Conservation (phyloP, 2,329 filamentous ascomycete species). For the Orbilia javanica region DNA sequence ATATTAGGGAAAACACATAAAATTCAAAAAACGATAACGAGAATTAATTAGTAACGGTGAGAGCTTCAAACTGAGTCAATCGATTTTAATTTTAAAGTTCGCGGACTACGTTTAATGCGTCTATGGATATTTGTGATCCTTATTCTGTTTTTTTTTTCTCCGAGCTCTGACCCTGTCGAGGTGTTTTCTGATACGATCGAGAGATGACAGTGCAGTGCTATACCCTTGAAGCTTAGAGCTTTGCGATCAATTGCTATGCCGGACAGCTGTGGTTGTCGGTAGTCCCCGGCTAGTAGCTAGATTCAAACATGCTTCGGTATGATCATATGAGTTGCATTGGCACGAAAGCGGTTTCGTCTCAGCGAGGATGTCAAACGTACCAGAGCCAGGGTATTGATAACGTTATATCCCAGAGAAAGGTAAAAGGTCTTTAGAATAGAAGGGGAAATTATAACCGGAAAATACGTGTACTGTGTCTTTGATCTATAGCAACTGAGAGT, state of each 20-base stretch:
- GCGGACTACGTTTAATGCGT: background rate
- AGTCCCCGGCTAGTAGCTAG: slow-evolving; percentile 6
- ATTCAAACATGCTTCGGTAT: background rate
- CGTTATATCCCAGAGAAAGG: no score
- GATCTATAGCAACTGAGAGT: background rate
- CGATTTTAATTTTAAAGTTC: slow-evolving; percentile 1
- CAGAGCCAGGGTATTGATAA: background rate
- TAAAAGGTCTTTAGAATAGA: background rate
- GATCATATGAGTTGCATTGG: background rate
- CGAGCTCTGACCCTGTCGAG: slow-evolving; percentile 9
- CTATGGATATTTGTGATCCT: background rate
- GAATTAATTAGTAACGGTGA: slow-evolving; percentile 11
- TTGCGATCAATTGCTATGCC: background rate
- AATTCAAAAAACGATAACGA: background rate
- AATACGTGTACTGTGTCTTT: background rate
- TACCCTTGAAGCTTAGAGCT: background rate
- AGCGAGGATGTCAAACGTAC: background rate
- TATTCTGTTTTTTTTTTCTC: background rate
- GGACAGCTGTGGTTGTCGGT: background rate
- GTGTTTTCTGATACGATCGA: background rate
- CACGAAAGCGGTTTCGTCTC: slow-evolving; percentile 1
- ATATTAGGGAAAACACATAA: no score
- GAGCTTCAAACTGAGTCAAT: slow-evolving; percentile 55
- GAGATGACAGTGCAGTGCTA: background rate
- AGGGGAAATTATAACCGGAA: background rate